Evolutionary conservation across 2,329 filamentous ascomycete genomes (phyloP).

Genomic region (Decorospora gaudefroyi): DNA sequence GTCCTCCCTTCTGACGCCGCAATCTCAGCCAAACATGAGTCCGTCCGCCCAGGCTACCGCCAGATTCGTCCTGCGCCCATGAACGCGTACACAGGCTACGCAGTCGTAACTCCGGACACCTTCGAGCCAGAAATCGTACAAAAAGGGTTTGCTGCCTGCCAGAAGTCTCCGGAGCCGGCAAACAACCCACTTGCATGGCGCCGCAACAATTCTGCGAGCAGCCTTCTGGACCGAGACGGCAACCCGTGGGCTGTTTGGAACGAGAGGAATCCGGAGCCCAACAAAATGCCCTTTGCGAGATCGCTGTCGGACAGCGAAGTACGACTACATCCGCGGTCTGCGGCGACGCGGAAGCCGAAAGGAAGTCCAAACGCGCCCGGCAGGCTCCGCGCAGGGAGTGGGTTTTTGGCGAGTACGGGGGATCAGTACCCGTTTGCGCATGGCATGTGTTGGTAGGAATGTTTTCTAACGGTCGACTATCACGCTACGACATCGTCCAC

Average conservation of each 20-base stretch:
- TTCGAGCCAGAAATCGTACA: constrained; percentile 10
- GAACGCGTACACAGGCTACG: constrained; percentile 9
- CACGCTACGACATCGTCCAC: too few relatives aligned
- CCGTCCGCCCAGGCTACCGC: not conserved
- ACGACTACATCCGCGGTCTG: not conserved
- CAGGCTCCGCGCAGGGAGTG: not conserved
- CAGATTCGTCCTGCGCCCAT: constrained; percentile 6
- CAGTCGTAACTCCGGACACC: constrained; percentile 8
- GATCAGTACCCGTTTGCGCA: not conserved
- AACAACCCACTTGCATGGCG: not conserved
- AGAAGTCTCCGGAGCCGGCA: too few relatives aligned
- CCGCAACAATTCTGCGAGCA: constrained; percentile 6
- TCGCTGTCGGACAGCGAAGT: not conserved
- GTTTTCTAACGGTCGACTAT: too few relatives aligned
- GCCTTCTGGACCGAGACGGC: constrained; percentile 12
- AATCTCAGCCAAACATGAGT: not conserved
- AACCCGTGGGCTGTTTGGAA: constrained; percentile 17
- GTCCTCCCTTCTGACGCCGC: constrained; percentile 1
- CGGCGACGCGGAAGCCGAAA: not conserved
- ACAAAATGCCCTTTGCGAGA: constrained; percentile 10
- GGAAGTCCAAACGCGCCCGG: not conserved
- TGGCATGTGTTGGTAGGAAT: not conserved
- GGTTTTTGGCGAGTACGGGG: not conserved
- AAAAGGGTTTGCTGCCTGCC: constrained; percentile 18
- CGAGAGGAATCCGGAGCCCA: constrained; percentile 1